Percentiles rank a stretch among this genome's conserved stretches.
Evolutionary conservation across 2,329 filamentous ascomycete species (phyloP).

Genomic region (Chaetomium strumarium): DNA sequence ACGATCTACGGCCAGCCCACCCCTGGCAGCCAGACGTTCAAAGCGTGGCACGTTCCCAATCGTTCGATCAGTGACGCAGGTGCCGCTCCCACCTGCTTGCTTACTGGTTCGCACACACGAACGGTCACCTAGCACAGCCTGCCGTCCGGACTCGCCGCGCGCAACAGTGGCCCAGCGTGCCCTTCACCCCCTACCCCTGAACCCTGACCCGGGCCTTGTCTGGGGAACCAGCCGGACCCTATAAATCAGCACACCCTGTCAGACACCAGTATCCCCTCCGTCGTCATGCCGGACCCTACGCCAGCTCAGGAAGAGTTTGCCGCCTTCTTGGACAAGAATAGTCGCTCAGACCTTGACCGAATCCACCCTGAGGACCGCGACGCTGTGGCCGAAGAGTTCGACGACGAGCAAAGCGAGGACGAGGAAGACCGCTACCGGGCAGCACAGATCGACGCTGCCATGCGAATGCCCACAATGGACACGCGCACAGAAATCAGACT

Average conservation of each 20-base stretch:
- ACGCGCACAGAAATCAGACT: slow-evolving; percentile 49
- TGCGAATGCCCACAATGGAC: slow-evolving; percentile 56
- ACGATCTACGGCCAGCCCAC: not conserved
- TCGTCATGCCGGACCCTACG: slow-evolving; percentile 50
- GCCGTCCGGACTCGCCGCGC: slow-evolving; percentile 1
- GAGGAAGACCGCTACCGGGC: slow-evolving; percentile 49
- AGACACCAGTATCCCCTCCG: slow-evolving; percentile 14
- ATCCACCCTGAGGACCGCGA: slow-evolving; percentile 56
- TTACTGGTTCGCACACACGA: not conserved
- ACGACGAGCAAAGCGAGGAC: slow-evolving; percentile 46
- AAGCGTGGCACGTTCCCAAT: not conserved
- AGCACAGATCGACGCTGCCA: slow-evolving; percentile 55
- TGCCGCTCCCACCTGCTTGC: not conserved
- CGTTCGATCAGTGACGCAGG: not conserved
- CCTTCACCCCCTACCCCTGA: slow-evolving; percentile 10
- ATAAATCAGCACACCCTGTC: slow-evolving; percentile 31
- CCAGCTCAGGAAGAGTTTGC: slow-evolving; percentile 64
- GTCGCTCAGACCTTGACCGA: slow-evolving; percentile 34
- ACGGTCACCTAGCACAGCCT: slow-evolving; percentile 1
- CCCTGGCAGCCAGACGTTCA: not conserved
- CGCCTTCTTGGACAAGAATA: slow-evolving; percentile 53
- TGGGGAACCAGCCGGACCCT: slow-evolving; percentile 20
- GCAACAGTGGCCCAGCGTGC: not conserved
- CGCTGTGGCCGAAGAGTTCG: slow-evolving; percentile 36
- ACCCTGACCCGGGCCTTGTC: slow-evolving; percentile 14